Conservation (phyloP, 495 filamentous ascomycete species). For the Beverwykella pulmonaria region DNA sequence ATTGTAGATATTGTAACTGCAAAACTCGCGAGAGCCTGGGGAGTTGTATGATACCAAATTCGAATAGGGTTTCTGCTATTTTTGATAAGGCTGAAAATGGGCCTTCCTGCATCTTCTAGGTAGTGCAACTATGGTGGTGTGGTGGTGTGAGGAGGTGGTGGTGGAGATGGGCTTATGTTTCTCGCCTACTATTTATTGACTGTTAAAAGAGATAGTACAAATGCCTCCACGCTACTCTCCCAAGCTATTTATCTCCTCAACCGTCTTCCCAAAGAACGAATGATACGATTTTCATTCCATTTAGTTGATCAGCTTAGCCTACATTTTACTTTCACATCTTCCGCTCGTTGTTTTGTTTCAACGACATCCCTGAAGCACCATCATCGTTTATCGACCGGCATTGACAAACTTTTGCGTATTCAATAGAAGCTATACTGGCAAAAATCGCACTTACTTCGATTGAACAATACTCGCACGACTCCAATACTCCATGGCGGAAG, state of each 20-base stretch:
- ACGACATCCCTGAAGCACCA: conserved; percentile 1
- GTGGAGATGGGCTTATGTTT: neutral
- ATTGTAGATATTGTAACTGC: neutral
- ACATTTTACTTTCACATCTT: conserved; percentile 5
- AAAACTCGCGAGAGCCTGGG: conserved; percentile 14
- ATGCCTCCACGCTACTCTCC: too few species aligned
- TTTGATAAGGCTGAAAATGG: conserved; percentile 2
- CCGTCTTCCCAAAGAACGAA: too few species aligned
- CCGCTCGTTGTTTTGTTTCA: conserved; percentile 2
- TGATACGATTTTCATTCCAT: too few species aligned
- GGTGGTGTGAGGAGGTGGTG: too few species aligned
- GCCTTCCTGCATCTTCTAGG: too few species aligned
- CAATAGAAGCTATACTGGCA: neutral
- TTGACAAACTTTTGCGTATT: neutral
- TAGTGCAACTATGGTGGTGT: too few species aligned
- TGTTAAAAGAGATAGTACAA: too few species aligned
- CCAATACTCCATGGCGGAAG: conserved; percentile 27
- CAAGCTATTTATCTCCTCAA: too few species aligned
- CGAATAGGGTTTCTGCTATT: neutral
- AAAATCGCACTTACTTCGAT: too few species aligned
- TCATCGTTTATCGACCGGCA: neutral
- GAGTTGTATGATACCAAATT: conserved; percentile 22
- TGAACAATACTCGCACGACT: neutral
- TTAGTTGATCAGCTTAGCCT: neutral
- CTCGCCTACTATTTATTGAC: neutral